Conservation (phyloP, 2,329 filamentous ascomycete genomes). For the Diaporthe sp. region DNA sequence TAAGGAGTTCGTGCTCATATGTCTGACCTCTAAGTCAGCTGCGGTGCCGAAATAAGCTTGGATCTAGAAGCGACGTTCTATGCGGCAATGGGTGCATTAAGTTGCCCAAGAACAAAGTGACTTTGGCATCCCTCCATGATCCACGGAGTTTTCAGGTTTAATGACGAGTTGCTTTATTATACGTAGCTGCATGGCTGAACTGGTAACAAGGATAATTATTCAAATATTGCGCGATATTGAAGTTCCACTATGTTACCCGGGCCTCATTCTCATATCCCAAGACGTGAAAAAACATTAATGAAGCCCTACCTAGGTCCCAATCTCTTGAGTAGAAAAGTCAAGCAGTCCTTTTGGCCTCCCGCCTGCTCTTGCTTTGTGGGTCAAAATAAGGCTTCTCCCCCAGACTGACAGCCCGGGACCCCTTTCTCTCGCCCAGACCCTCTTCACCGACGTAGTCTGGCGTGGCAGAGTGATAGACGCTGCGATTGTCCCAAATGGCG, state of each 20-base stretch:
- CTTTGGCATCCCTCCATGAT: not conserved
- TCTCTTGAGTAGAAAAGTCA: not conserved
- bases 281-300: not conserved
- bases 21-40: not conserved
- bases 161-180: not conserved
- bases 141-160: not conserved
- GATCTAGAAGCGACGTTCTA: not conserved
- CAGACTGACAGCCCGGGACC: slow-evolving; percentile 65
- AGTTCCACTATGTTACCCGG: not conserved
- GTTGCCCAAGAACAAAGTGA: not conserved
- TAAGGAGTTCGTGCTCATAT: not conserved
- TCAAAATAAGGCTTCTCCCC: slow-evolving; percentile 70
- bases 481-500: slow-evolving; percentile 72
- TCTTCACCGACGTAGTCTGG: slow-evolving; percentile 62
- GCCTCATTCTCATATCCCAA: not conserved
- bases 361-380: slow-evolving; percentile 52
- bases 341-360: not conserved
- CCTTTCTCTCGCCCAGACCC: slow-evolving; percentile 61
- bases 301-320: not conserved
- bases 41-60: not conserved
- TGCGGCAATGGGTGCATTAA: not conserved
- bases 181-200: not conserved
- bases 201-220: not conserved
- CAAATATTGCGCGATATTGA: not conserved
- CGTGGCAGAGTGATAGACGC: slow-evolving; percentile 69